Conservation (phyloP, 768 basidiomycete species). For the Neoboletus magnificus region DNA sequence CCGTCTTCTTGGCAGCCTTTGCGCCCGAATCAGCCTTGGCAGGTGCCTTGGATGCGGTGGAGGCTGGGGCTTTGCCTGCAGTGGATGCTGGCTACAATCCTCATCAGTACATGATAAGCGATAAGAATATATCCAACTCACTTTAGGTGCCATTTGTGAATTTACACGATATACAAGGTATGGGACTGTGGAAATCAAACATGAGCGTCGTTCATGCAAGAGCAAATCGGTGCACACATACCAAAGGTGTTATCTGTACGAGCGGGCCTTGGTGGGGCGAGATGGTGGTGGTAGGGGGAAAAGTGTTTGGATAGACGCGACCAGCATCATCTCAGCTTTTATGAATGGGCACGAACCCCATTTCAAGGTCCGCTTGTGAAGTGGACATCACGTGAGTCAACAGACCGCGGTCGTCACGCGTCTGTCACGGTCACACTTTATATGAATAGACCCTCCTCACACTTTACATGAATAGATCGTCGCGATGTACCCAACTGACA, state of each 20-base stretch:
- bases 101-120: slow-evolving; percentile 10
- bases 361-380: slow-evolving; percentile 34
- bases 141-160: slow-evolving; percentile 38
- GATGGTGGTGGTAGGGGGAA: slow-evolving; percentile 32
- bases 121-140: slow-evolving; percentile 14
- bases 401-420: slow-evolving; percentile 37
- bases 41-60: slow-evolving; percentile 59
- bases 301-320: slow-evolving; percentile 29
- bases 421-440: slow-evolving; percentile 26
- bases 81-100: slow-evolving; percentile 39
- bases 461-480: slow-evolving; percentile 6
- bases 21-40: slow-evolving; percentile 40
- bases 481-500: background rate
- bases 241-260: slow-evolving; percentile 23
- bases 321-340: slow-evolving; percentile 26
- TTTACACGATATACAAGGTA: slow-evolving; percentile 33
- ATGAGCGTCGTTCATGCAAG: slow-evolving; percentile 13
- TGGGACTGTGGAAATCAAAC: slow-evolving; percentile 17
- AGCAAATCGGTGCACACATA: slow-evolving; percentile 9
- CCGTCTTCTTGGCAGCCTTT: slow-evolving; percentile 59
- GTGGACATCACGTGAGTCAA: slow-evolving; percentile 33
- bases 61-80: slow-evolving; percentile 42
- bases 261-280: slow-evolving; percentile 13
- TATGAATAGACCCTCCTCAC: slow-evolving; percentile 18
- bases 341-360: slow-evolving; percentile 31